A percentile compares a stretch with the other conserved stretches of the same genome.
Conservation (phyloP, 2,329 filamentous ascomycete genomes). For the Colletotrichum sp. region DNA sequence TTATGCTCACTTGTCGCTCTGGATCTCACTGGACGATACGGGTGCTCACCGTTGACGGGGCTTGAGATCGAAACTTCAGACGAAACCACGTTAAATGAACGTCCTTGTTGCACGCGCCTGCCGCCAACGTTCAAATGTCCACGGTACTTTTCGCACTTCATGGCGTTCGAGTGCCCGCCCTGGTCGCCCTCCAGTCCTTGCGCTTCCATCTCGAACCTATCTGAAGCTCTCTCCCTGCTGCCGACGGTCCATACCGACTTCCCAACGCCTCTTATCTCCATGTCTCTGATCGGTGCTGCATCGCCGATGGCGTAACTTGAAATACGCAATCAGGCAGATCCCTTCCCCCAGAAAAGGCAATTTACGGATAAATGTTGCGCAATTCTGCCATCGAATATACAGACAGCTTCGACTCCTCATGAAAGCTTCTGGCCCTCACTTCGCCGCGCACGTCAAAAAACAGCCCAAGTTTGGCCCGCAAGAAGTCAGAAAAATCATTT, state of each 20-base stretch:
- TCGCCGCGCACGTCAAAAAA: background rate
- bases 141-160: background rate
- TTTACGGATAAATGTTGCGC: background rate
- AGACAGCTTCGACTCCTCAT: background rate
- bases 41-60: background rate
- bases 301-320: background rate
- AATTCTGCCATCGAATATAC: background rate
- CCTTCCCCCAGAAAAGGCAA: background rate
- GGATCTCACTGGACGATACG: background rate
- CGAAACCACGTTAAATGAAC: constrained; percentile 8
- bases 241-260: background rate
- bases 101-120: background rate
- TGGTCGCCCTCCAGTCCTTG: background rate
- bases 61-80: constrained; percentile 11
- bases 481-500: background rate
- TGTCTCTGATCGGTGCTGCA: background rate
- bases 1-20: background rate
- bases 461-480: background rate
- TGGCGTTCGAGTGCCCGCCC: background rate
- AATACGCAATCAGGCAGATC: background rate
- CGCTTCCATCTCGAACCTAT: background rate
- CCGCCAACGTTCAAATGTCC: background rate
- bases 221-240: background rate
- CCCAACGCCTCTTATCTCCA: background rate
- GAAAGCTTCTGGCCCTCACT: background rate